Conservation (phyloP, 2,329 filamentous ascomycete species). For the Sporothrix brunneoviolacea region DNA sequence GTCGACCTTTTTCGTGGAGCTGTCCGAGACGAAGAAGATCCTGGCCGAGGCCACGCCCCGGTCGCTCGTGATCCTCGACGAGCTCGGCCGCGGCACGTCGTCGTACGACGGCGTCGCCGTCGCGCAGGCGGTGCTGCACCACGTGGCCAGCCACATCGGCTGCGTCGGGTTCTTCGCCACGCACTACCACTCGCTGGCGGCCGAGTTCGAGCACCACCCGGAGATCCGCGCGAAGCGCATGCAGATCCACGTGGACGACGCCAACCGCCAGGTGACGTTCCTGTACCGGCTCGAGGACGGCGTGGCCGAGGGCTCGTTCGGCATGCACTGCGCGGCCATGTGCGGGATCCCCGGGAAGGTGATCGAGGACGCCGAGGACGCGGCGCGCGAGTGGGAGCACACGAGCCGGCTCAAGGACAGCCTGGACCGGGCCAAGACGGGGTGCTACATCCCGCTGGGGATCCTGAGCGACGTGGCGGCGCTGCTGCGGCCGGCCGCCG, state of each 20-base stretch:
- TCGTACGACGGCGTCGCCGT: conserved; percentile 96
- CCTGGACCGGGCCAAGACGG: conserved; percentile 70
- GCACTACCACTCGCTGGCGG: conserved; percentile 89
- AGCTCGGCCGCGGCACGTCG: conserved; percentile 87
- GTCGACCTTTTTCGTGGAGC: conserved; percentile 95
- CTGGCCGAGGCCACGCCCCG: conserved; percentile 87
- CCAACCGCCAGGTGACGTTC: conserved; percentile 83
- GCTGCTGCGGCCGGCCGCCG: conserved; percentile 50
- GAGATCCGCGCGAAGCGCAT: conserved; percentile 83
- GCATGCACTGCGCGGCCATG: conserved; percentile 99
- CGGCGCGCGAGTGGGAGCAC: conserved; percentile 90
- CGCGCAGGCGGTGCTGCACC: conserved; percentile 93
- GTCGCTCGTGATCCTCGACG: conserved; percentile 92
- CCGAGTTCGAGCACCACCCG: conserved; percentile 83
- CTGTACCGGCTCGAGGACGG: conserved; percentile 90
- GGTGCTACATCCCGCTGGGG: conserved; percentile 76
- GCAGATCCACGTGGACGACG: conserved; percentile 89
- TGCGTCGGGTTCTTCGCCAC: conserved; percentile 96
- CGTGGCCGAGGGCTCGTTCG: conserved; percentile 92
- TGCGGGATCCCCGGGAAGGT: conserved; percentile 82
- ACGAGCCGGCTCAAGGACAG: conserved; percentile 86
- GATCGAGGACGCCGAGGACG: conserved; percentile 79
- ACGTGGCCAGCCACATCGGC: conserved; percentile 86
- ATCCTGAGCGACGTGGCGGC: conserved; percentile 81
- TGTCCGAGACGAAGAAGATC: conserved; percentile 98